These are phyloP conservation scores for Nidularia pulvinata DNA, from an alignment of 768 basidiomycete species.

Conservation along the genomic window DNA sequence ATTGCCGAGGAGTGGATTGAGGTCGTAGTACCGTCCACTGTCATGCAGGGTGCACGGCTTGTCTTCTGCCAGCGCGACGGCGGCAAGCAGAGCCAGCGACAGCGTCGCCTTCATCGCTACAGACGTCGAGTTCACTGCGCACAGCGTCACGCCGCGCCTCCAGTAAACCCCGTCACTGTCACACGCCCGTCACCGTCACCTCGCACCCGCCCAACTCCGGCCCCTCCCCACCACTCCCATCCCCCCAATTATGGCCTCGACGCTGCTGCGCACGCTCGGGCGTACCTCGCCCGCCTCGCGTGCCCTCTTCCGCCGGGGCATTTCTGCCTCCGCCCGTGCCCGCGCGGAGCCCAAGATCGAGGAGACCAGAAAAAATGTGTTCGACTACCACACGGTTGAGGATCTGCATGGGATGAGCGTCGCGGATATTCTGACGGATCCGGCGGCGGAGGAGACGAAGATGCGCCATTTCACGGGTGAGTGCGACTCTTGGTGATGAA, in stretches of 20 bases:
- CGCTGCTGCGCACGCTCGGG: constrained; percentile 63
- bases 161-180: constrained; percentile 13
- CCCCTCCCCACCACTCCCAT: constrained; percentile 20
- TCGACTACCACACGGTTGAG: constrained; percentile 77
- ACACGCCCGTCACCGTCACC: constrained; percentile 21
- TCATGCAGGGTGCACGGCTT: constrained; percentile 61
- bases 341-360: constrained; percentile 22
- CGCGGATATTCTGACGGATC: constrained; percentile 78
- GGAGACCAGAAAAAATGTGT: constrained; percentile 41
- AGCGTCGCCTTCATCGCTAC: background rate
- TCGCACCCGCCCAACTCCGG: constrained; percentile 33
- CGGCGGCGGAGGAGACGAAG: constrained; percentile 69
- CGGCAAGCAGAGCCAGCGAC: background rate
- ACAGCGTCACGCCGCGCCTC: constrained; percentile 7
- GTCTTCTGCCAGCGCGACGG: constrained; percentile 32
- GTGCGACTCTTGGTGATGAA: constrained; percentile 12
- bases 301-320: constrained; percentile 24
- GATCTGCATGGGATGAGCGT: constrained; percentile 83
- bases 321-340: constrained; percentile 31
- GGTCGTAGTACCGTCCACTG: constrained; percentile 62
- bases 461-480: constrained; percentile 94
- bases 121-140: background rate
- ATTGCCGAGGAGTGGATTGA: constrained; percentile 44
- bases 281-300: constrained; percentile 34
- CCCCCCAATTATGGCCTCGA: constrained; percentile 56